A percentile compares a stretch with the other conserved stretches of the same genome.
These are phyloP conservation scores for Agaricus sinodeliciosus DNA, from an alignment of 768 basidiomycete genomes.

Conservation along the genomic window DNA sequence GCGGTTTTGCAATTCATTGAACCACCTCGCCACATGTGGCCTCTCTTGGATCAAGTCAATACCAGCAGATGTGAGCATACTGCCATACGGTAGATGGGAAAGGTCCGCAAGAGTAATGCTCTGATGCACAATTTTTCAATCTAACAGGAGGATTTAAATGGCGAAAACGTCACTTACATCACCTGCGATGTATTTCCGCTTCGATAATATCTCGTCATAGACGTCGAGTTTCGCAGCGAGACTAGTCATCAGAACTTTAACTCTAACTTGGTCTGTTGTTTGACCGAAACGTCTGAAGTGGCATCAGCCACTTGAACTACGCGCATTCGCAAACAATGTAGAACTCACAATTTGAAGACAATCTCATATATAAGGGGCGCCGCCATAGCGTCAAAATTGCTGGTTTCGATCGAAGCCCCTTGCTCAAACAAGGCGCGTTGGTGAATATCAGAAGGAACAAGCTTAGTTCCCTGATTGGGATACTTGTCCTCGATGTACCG, in stretches of 20 bases:
- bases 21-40: constrained; percentile 38
- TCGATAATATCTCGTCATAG: constrained; percentile 51
- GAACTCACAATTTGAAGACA: background rate
- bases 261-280: constrained; percentile 24
- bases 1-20: constrained; percentile 29
- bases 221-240: constrained; percentile 39
- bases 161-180: constrained; percentile 27
- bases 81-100: constrained; percentile 43
- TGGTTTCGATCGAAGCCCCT: constrained; percentile 42
- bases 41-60: constrained; percentile 24
- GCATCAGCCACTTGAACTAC: background rate
- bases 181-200: constrained; percentile 51
- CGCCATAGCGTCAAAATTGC: constrained; percentile 38
- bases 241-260: constrained; percentile 17
- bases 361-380: background rate
- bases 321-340: too few relatives aligned
- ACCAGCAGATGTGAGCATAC: constrained; percentile 16
- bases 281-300: constrained; percentile 16
- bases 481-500: constrained; percentile 58
- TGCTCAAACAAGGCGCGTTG: constrained; percentile 43
- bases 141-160: background rate
- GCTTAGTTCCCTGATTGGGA: constrained; percentile 37
- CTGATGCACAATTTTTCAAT: constrained; percentile 10
- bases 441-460: constrained; percentile 39
- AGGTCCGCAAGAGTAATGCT: constrained; percentile 51